phyloP scores from a whole-genome alignment of 2,329 filamentous ascomycete species.

The Mycosphaerella sp. region DNA sequence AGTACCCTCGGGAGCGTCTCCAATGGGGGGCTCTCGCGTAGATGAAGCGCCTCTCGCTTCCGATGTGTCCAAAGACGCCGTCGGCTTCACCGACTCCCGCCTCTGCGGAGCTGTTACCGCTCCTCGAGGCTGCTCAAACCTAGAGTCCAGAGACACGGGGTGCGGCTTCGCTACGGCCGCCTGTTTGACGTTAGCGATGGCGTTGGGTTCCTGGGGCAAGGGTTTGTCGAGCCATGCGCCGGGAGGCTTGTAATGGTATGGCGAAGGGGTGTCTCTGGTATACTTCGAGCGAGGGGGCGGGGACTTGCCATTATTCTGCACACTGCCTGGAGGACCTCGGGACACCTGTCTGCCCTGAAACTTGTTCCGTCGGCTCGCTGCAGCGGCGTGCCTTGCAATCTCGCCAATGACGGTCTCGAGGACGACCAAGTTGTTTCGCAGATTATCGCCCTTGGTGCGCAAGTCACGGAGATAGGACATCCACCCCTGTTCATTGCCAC shows the following conservation, averaged over 20 bases:
- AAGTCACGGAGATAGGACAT: slow-evolving; percentile 70
- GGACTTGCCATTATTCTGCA: background rate
- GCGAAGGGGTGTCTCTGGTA: slow-evolving; percentile 7
- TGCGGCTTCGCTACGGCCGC: slow-evolving; percentile 19
- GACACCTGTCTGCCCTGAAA: slow-evolving; percentile 18
- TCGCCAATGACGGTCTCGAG: slow-evolving; percentile 73
- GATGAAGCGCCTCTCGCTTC: background rate
- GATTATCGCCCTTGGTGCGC: slow-evolving; percentile 61
- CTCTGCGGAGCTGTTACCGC: slow-evolving; percentile 12
- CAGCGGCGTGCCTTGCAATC: slow-evolving; percentile 77
- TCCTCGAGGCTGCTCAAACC: slow-evolving; percentile 23
- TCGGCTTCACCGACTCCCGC: background rate
- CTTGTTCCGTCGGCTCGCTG: slow-evolving; percentile 66
- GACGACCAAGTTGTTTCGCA: slow-evolving; percentile 64
- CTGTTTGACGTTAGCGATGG: slow-evolving; percentile 1
- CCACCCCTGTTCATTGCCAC: slow-evolving; percentile 88
- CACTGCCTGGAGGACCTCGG: background rate
- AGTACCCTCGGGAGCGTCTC: background rate
- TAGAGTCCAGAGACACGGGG: slow-evolving; percentile 19
- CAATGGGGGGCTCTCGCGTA: background rate
- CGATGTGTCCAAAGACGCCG: no score
- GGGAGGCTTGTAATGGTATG: slow-evolving; percentile 7
- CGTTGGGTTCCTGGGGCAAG: slow-evolving; percentile 18
- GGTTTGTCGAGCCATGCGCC: slow-evolving; percentile 21
- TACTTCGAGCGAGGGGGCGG: slow-evolving; percentile 17